Conservation (phyloP, 2,329 filamentous ascomycete species). For the Penicillium sp. region DNA sequence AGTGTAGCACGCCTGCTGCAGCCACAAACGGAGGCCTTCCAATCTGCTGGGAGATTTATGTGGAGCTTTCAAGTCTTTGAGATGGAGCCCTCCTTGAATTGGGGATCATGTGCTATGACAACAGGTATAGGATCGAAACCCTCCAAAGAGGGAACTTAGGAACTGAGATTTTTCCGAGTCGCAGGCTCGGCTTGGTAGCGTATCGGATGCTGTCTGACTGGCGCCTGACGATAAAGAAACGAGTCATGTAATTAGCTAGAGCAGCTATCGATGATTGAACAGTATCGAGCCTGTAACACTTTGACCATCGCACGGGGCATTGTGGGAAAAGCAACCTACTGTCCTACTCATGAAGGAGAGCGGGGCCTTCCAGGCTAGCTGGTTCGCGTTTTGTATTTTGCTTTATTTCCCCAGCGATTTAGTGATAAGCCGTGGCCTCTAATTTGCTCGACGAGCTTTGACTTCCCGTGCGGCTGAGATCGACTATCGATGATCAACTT, state of each 20-base stretch:
- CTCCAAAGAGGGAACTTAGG: too few relatives aligned
- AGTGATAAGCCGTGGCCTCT: background rate
- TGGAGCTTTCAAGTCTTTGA: too few relatives aligned
- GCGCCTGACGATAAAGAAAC: background rate
- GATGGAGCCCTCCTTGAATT: background rate
- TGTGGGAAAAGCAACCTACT: background rate
- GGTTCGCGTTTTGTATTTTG: background rate
- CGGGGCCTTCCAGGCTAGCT: background rate
- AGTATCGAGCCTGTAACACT: background rate
- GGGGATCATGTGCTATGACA: background rate
- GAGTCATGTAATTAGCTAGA: background rate
- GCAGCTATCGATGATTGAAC: background rate
- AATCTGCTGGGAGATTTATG: background rate
- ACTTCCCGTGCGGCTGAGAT: background rate
- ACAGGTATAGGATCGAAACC: background rate
- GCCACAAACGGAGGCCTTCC: constrained; percentile 4
- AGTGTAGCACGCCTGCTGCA: constrained; percentile 1
- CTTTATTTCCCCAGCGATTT: background rate
- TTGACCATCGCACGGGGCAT: background rate
- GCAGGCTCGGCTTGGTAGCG: too few relatives aligned
- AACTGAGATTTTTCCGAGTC: too few relatives aligned
- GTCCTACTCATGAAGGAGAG: background rate
- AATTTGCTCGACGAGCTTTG: too few relatives aligned
- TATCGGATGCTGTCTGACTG: background rate
- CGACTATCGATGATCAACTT: background rate